A percentile compares a stretch with the other conserved stretches of the same genome.
These are phyloP conservation scores for Oryza australiensis DNA, from an alignment of 176 grass and related monocot species.

Conservation along the genomic window DNA sequence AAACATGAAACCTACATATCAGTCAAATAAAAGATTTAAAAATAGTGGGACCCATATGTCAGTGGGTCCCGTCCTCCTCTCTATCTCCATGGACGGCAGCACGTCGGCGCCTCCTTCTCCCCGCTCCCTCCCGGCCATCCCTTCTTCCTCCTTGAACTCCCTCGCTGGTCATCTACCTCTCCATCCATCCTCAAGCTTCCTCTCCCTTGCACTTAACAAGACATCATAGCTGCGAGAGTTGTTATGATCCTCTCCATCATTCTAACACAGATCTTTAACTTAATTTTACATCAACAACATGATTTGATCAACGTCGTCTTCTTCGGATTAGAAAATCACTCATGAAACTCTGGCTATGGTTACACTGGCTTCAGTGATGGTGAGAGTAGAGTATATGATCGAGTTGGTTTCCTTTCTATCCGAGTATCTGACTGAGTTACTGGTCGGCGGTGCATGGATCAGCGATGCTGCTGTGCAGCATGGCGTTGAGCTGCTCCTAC, in stretches of 20 bases:
- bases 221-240: too few species aligned
- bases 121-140: too few species aligned
- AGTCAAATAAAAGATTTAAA: too few species aligned
- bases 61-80: too few species aligned
- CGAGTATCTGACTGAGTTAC: background rate
- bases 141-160: too few species aligned
- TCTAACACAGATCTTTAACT: background rate
- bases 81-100: too few species aligned
- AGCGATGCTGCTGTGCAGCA: constrained; percentile 57
- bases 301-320: background rate
- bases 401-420: constrained; percentile 20
- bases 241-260: constrained; percentile 12
- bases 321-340: background rate
- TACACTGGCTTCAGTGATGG: background rate
- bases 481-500: constrained; percentile 71
- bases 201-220: too few species aligned
- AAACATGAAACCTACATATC: too few species aligned
- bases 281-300: constrained; percentile 43
- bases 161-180: too few species aligned
- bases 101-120: too few species aligned
- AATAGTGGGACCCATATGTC: too few species aligned
- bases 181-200: too few species aligned
- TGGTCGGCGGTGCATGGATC: constrained; percentile 36
- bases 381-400: constrained; percentile 25
- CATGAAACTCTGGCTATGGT: background rate